phyloP scores from a whole-genome alignment of 768 basidiomycete genomes.

The Cyclocybe aegerita region DNA sequence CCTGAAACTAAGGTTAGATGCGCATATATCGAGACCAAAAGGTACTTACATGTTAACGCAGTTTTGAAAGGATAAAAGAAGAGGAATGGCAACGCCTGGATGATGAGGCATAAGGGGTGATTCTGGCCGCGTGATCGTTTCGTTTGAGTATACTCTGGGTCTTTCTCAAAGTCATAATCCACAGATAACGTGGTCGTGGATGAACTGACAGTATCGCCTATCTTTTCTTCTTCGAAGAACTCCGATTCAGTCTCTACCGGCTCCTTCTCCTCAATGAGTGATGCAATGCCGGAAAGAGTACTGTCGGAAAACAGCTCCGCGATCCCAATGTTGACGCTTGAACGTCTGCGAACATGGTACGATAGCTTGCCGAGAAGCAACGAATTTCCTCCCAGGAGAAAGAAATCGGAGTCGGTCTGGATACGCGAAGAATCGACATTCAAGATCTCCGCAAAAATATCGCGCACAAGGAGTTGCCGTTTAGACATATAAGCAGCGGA shows the following conservation, averaged over 20 bases:
- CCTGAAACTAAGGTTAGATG: constrained; percentile 21
- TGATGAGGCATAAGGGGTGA: constrained; percentile 37
- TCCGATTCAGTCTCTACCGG: background rate
- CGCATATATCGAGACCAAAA: background rate
- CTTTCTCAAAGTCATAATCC: constrained; percentile 28
- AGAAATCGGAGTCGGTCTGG: constrained; percentile 38
- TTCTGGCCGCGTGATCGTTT: constrained; percentile 25
- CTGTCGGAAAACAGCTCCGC: constrained; percentile 40
- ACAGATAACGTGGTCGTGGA: constrained; percentile 23
- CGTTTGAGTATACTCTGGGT: constrained; percentile 20
- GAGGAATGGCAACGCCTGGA: constrained; percentile 39
- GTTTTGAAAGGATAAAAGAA: constrained; percentile 47
- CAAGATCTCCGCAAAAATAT: constrained; percentile 34
- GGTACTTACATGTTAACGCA: constrained; percentile 36
- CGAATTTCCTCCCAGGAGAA: constrained; percentile 44
- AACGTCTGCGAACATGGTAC: constrained; percentile 39
- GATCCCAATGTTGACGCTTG: constrained; percentile 34
- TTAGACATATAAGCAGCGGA: constrained; percentile 26
- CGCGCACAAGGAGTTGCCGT: constrained; percentile 32
- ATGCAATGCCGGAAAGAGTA: constrained; percentile 40
- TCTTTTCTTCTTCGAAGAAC: background rate
- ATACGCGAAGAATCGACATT: constrained; percentile 27
- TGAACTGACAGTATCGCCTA: constrained; percentile 8
- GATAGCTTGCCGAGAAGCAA: constrained; percentile 45
- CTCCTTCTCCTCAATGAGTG: constrained; percentile 29